Evolutionary conservation across 169 alveolate species (phyloP), one percentile per base, ranked within the genome.

Genomic region (Cryptosporidium parvum): DNA sequence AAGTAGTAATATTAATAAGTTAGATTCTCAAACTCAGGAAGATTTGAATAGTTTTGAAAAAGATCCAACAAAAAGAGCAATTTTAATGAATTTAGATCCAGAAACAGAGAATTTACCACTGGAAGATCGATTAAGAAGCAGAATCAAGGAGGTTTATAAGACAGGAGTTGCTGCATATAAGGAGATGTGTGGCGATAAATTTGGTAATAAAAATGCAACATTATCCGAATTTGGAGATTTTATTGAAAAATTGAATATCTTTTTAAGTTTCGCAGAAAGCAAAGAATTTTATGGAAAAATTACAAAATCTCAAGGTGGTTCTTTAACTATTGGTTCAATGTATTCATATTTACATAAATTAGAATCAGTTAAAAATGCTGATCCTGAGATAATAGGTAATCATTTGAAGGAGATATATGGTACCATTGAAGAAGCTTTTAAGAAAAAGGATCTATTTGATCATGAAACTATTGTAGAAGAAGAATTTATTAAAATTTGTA

Each of bases 51-150:
- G 14, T 18, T 21, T 70, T 44, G 58, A 44, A 69, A 45, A 70
- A 9, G 67, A 70, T 26, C 85, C 85, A 48, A 45, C 31, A 45
- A 70, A 70, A 70, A 70, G 85, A 58, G 86, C 86, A 31, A 73
- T 73, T 10, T n/a, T 35, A n/a, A 56, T 73, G 71, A 59, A 59
- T 29, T 42, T 73, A 14, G 26, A 73, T 37, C 86, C 86, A 0
- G 71, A 53, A 18, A 59, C 52, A 14, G 86, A 73, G 29, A 73
- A 29, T 52, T 21, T 73, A 21, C 71, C 86, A 35, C 56, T 73
- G 18, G 86, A 56, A 16, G 86, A 73, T 21, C 33, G 86, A 8
- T 58, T 73, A 18, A 73, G 42, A 12, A 73, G 45, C 4, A 53
- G 86, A 56, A 59, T 73, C 35, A 53, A 18, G 14, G 86, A 73